A percentile compares a stretch with the other conserved stretches of the same genome.
Conservation (phyloP, 208 protist species). For the Wallacemonas rigidus region DNA sequence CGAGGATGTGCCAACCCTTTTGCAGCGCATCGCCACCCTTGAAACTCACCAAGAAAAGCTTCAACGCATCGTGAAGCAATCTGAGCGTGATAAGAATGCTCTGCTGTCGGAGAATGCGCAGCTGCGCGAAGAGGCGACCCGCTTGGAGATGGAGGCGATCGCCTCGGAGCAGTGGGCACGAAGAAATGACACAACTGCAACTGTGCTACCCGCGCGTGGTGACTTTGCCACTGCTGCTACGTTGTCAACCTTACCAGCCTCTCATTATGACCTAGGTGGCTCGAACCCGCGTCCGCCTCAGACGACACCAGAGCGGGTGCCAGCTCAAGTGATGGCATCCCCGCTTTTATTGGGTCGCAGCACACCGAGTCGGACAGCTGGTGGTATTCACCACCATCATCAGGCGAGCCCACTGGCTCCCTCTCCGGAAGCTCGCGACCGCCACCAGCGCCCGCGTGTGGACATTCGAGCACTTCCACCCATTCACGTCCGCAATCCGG, state of each 20-base stretch:
- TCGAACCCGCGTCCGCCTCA: background rate
- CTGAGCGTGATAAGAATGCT: conserved; percentile 34
- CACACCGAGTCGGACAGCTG: conserved; percentile 2
- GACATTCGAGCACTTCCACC: conserved; percentile 47
- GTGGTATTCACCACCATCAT: background rate
- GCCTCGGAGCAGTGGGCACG: conserved; percentile 22
- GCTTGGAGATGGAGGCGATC: conserved; percentile 46
- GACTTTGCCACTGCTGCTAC: too few species aligned
- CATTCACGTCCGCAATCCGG: conserved; percentile 61
- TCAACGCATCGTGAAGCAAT: conserved; percentile 36
- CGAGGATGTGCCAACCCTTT: conserved; percentile 29
- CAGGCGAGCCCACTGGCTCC: conserved; percentile 9
- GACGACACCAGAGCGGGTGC: conserved; percentile 18
- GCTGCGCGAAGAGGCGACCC: conserved; percentile 39
- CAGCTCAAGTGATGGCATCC: conserved; percentile 16
- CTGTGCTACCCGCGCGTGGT: background rate
- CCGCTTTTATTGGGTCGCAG: conserved; percentile 13
- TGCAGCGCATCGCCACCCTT: conserved; percentile 31
- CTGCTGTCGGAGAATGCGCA: conserved; percentile 37
- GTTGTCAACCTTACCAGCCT: too few species aligned
- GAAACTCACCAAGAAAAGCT: conserved; percentile 46
- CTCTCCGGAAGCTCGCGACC: background rate
- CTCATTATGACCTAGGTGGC: too few species aligned
- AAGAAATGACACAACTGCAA: background rate
- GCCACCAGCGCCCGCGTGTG: conserved; percentile 14